phyloP scores from a whole-genome alignment of 345 rosid species.

The Brassica rapa region DNA sequence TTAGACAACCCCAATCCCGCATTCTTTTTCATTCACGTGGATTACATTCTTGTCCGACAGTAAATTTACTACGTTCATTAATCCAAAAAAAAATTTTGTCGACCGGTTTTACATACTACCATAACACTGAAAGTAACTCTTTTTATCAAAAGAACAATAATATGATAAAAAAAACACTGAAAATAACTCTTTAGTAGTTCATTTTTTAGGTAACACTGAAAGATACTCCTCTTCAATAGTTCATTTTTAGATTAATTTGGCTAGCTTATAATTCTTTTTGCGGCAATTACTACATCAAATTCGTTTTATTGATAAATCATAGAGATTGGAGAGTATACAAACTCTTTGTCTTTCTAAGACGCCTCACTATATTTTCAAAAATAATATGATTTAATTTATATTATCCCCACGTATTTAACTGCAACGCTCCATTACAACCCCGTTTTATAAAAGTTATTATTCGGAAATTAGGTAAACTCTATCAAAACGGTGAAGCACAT shows the following conservation, averaged over 20 bases:
- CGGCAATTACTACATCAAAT: neutral
- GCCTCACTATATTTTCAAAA: neutral
- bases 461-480: neutral
- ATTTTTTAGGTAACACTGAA: neutral
- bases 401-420: neutral
- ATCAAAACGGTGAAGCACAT: slow-evolving; percentile 17
- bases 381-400: neutral
- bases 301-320: neutral
- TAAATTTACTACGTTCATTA: neutral
- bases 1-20: neutral
- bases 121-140: neutral
- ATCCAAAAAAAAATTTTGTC: neutral
- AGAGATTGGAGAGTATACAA: neutral
- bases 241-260: neutral
- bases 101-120: neutral
- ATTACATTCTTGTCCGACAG: neutral
- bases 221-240: neutral
- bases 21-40: neutral
- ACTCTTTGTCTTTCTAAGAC: neutral
- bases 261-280: neutral
- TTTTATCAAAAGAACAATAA: too few species aligned
- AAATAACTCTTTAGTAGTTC: neutral
- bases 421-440: neutral
- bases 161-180: neutral
- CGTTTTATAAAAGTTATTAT: neutral